phyloP scores from a whole-genome alignment of 768 basidiomycete genomes.

The Russula vinacea region DNA sequence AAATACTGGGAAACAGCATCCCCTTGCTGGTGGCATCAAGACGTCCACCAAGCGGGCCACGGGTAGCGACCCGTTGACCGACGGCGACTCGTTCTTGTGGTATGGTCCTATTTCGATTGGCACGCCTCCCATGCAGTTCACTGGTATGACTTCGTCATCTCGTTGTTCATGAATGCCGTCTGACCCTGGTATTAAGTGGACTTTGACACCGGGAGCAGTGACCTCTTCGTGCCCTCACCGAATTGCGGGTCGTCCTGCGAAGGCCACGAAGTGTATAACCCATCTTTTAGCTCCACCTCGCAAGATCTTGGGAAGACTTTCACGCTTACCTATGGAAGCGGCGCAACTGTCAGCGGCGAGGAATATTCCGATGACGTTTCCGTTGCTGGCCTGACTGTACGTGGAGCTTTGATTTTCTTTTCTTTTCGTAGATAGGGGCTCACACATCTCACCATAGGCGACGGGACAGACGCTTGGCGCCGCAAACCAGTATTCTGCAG shows the following conservation, averaged over 20 bases:
- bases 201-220: slow-evolving; percentile 40
- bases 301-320: slow-evolving; percentile 34
- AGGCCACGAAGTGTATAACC: slow-evolving; percentile 12
- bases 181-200: slow-evolving; percentile 35
- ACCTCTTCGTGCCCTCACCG: slow-evolving; percentile 39
- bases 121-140: slow-evolving; percentile 18
- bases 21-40: not conserved
- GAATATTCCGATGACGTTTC: slow-evolving; percentile 44
- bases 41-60: not conserved
- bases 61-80: slow-evolving; percentile 3
- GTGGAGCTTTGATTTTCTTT: not conserved
- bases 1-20: not conserved
- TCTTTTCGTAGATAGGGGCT: not conserved
- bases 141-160: not conserved
- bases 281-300: slow-evolving; percentile 27
- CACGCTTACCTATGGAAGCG: slow-evolving; percentile 40
- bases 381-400: slow-evolving; percentile 37
- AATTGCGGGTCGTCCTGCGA: slow-evolving; percentile 36
- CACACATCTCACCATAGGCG: slow-evolving; percentile 21
- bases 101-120: slow-evolving; percentile 21
- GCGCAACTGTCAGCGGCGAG: slow-evolving; percentile 41
- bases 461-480: slow-evolving; percentile 44
- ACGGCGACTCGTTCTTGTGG: slow-evolving; percentile 8
- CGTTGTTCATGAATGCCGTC: slow-evolving; percentile 35
- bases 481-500: slow-evolving; percentile 42